These are phyloP conservation scores for Colletotrichum phormii DNA, from an alignment of 2,329 filamentous ascomycete species.

Conservation along the genomic window DNA sequence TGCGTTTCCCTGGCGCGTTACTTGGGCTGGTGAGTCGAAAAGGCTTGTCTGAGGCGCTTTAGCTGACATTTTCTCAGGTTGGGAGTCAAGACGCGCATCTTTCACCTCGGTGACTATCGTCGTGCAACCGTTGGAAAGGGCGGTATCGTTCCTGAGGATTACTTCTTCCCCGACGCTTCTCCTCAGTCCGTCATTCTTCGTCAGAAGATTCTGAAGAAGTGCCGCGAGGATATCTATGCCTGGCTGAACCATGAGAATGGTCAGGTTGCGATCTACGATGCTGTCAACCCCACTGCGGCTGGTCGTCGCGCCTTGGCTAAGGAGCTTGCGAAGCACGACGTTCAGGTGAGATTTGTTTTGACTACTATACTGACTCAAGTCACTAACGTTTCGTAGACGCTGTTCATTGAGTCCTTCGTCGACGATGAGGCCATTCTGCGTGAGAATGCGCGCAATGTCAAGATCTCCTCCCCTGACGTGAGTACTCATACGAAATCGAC, in stretches of 20 bases:
- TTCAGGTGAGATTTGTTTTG: conserved; percentile 71
- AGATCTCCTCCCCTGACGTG: conserved; percentile 96
- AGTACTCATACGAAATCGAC: conserved; percentile 43
- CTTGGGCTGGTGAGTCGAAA: conserved; percentile 77
- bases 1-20: conserved; percentile 96
- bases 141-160: conserved; percentile 91
- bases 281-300: conserved; percentile 89
- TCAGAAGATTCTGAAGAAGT: conserved; percentile 98
- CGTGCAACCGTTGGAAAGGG: conserved; percentile 88
- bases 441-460: conserved; percentile 96
- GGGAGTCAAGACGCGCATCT: conserved; percentile 97
- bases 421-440: conserved; percentile 93
- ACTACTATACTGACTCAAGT: background rate
- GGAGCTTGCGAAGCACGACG: conserved; percentile 97
- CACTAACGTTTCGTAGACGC: conserved; percentile 68
- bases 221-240: conserved; percentile 94
- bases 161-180: conserved; percentile 96
- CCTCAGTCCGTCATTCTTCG: conserved; percentile 91
- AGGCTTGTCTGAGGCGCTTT: conserved; percentile 31
- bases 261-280: conserved; percentile 98
- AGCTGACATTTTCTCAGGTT: conserved; percentile 66
- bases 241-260: conserved; percentile 98
- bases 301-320: conserved; percentile 88
- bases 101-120: conserved; percentile 96
- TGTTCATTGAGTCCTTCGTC: conserved; percentile 97